Evolutionary conservation across 2,329 filamentous ascomycete genomes (phyloP), one percentile per base, ranked within the genome.

Genomic region (Paecilomyces sp.): DNA sequence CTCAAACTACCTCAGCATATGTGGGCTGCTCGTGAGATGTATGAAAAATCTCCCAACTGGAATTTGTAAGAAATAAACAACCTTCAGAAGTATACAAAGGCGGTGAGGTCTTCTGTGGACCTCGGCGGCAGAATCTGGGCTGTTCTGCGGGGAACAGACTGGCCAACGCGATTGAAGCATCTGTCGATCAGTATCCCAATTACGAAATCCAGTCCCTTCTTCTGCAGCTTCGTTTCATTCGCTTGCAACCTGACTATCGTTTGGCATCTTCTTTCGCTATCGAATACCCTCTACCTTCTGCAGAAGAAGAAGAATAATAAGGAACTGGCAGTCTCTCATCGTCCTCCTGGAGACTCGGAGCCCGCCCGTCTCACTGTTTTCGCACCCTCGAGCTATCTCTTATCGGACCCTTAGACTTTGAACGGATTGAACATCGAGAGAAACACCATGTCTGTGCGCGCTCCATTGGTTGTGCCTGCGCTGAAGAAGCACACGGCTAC

Each of bases 401-500:
- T 53, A 53, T 25, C 28, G 22, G 6, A n/a, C 12, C 13, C 22
- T 15, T 6, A 25, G 51, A 12, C 22, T 28, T 22, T 53, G 13
- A 25, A n/a, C 28, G 51, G 58, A 36, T 59, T 31, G 58, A 56
- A 9, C 4, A 28, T 34, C 18, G 33, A 4, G 54, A 28, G 15
- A 47, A n/a, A 47, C 66, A 75, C 68, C 22, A 81, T 82, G 78
- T 65, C 78, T 52, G 64, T 70, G 31, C 75, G 76, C 63, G 78
- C 80, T 59, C 85, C 86, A 13, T 80, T 94, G 58, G 82, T 94
- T 22, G 87, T 96, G 61, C 90, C 91, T 30, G 90, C 92, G 50
- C 79, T 90, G 34, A 89, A 85, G 72, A 86, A 85, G 71, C 94
- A 97, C 77, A 97, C 94, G 41, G 92, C 92, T 25, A 97, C 93